Percentiles rank a stretch among this genome's conserved stretches.
phyloP scores from a whole-genome alignment of 106 monocot genomes.

The Amphibolis antarctica region DNA sequence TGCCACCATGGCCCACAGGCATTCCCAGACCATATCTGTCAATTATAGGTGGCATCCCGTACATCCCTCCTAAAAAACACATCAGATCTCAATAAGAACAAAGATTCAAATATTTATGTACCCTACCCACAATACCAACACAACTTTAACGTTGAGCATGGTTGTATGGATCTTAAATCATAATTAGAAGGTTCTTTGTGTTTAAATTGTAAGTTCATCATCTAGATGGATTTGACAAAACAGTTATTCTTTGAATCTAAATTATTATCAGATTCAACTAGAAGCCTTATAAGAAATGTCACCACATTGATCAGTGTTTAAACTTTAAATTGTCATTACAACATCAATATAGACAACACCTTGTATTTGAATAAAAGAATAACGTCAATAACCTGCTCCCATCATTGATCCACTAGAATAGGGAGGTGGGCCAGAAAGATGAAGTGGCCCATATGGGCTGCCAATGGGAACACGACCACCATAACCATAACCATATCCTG shows the following conservation, averaged over 20 bases:
- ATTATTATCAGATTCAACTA: no score
- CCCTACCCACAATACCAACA: no score
- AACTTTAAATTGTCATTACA: no score
- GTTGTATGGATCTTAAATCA: no score
- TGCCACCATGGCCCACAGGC: slow-evolving; percentile 48
- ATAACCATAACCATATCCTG: slow-evolving; percentile 47
- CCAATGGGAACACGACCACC: slow-evolving; percentile 52
- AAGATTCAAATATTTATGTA: background rate
- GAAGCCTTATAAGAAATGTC: no score
- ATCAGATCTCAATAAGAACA: background rate
- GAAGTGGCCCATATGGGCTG: slow-evolving; percentile 63
- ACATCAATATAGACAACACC: no score
- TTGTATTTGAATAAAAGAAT: background rate
- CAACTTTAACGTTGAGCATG: no score
- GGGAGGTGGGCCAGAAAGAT: slow-evolving; percentile 38
- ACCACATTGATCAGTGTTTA: no score
- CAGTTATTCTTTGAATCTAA: no score
- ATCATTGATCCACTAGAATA: slow-evolving; percentile 51
- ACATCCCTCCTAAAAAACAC: slow-evolving; percentile 64
- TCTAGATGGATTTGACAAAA: no score
- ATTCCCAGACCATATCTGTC: slow-evolving; percentile 68
- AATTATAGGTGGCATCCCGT: slow-evolving; percentile 70
- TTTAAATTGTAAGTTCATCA: no score
- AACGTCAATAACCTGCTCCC: slow-evolving; percentile 41
- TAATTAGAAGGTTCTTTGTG: no score